phyloP scores from a whole-genome alignment of 768 basidiomycete genomes.

The Phaeotremella skinneri region DNA sequence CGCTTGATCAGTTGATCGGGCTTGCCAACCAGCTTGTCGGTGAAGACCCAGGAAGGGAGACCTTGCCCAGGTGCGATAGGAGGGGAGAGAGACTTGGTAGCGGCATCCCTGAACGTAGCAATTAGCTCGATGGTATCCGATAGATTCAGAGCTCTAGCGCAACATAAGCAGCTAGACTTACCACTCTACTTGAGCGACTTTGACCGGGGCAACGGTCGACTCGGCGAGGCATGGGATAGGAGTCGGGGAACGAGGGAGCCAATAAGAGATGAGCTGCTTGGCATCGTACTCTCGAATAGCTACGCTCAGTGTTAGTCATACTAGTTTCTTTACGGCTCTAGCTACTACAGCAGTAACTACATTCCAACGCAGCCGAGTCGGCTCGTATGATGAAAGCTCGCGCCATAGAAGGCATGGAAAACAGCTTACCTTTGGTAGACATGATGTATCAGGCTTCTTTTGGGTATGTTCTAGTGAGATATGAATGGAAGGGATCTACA shows the following conservation, averaged over 20 bases:
- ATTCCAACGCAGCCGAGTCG: too few relatives aligned
- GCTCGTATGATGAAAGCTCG: neutral
- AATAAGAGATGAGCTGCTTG: constrained; percentile 95
- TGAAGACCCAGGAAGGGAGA: constrained; percentile 54
- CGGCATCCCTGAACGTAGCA: constrained; percentile 43
- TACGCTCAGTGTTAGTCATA: constrained; percentile 34
- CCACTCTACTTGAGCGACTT: constrained; percentile 64
- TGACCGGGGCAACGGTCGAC: constrained; percentile 57
- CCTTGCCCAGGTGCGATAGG: constrained; percentile 51
- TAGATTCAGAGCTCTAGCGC: constrained; percentile 1
- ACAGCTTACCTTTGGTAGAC: constrained; percentile 49
- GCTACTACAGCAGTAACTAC: too few relatives aligned
- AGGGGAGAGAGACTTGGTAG: constrained; percentile 49
- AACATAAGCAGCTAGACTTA: constrained; percentile 20
- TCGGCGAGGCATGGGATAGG: constrained; percentile 59
- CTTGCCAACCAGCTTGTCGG: constrained; percentile 54
- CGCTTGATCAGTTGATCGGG: constrained; percentile 92
- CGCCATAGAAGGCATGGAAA: constrained; percentile 1
- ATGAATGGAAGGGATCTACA: neutral
- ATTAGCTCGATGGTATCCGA: constrained; percentile 9
- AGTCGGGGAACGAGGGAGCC: constrained; percentile 85
- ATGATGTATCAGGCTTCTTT: constrained; percentile 33
- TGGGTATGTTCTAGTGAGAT: neutral
- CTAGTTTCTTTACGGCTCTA: too few relatives aligned
- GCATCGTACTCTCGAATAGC: constrained; percentile 98